A percentile compares a stretch with the other conserved stretches of the same genome.
These are phyloP conservation scores for Protomyces macrosporus DNA, from an alignment of 1,139 yeast genomes.

Conservation along the genomic window DNA sequence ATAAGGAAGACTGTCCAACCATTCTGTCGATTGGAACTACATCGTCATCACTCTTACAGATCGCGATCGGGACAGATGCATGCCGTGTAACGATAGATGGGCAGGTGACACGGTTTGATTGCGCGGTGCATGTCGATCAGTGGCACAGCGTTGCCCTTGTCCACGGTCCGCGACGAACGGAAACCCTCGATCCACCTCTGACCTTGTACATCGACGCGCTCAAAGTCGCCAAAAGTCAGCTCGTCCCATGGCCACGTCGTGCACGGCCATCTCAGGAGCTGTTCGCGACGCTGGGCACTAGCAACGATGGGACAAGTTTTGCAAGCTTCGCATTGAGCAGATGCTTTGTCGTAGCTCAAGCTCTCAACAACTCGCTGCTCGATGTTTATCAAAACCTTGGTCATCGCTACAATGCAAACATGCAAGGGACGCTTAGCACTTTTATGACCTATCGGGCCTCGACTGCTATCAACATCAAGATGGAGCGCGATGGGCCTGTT, in stretches of 20 bases:
- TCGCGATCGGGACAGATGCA: not conserved
- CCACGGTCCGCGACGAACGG: conserved; percentile 11
- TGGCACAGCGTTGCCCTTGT: not conserved
- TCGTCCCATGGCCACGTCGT: not conserved
- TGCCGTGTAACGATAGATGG: not conserved
- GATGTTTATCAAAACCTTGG: conserved; percentile 42
- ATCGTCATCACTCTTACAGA: not conserved
- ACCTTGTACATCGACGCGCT: not conserved
- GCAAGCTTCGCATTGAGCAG: conserved; percentile 28
- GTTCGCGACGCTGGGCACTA: conserved; percentile 15
- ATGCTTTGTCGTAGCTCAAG: conserved; percentile 31
- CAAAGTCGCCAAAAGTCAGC: not conserved
- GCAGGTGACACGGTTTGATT: too few species aligned
- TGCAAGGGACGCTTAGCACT: conserved; percentile 40
- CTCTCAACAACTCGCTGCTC: conserved; percentile 40
- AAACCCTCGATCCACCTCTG: not conserved
- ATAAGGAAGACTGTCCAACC: not conserved
- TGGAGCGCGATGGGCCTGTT: conserved; percentile 24
- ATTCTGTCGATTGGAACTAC: not conserved
- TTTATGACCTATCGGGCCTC: conserved; percentile 40
- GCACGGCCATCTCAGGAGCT: not conserved
- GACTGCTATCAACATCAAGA: conserved; percentile 38
- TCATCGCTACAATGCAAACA: conserved; percentile 42
- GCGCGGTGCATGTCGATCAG: too few species aligned
- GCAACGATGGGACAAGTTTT: not conserved